Base-by-base conservation (phyloP, 2,329 filamentous ascomycete genomes). In the Coniochaeta ligniaria region DNA sequence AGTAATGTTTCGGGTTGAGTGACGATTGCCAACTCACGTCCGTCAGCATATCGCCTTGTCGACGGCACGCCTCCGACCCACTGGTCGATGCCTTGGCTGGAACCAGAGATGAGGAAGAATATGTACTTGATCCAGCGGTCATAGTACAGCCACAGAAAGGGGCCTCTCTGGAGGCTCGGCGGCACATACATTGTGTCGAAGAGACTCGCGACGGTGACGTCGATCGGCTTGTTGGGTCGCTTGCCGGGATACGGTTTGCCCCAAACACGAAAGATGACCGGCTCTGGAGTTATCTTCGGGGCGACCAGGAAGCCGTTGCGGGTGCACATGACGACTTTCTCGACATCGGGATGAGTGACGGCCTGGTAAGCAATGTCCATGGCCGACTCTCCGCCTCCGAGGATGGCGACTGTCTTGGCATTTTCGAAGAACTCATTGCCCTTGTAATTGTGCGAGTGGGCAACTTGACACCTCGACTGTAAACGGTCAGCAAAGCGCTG, bases 151-250 rank as follows among this genome's bases (percentile, higher is more conserved):
- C 76, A 78, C 47, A 73, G 66, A 22, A 71, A 62, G 60, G 63
- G 70, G 16, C 68, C 72, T 35, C 72, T 70, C 57, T 72, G 67
- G 3, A 76, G 68, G 57, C 71, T 61, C 2, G 75, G 74, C 47
- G 76, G 75, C 7, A 76, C 72, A 60, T 78, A 78, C 59, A 73
- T 72, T 14, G 75, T 73, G 60, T 78, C 76, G 62, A 78, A 77
- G n/a, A 78, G 68, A 41, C 74, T 76, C 8, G 74, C 69, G 16
- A 71, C 69, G 28, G 71, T 71, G 20, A 71, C 70, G 62, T 78
- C 75, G 52, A 74, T 68, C 11, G 73, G 71, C 26, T 72, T 67
- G 43, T 59, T 63, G 43, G 24, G 62, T 26, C 20, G 59, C 62
- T 57, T 66, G 61, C 24, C 62, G 60, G 8, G 62, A 50, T 52